A percentile compares a stretch with the other conserved stretches of the same genome.
Conservation (phyloP, 805 yeast genomes). For the Schwanniomyces vanrijiae region DNA sequence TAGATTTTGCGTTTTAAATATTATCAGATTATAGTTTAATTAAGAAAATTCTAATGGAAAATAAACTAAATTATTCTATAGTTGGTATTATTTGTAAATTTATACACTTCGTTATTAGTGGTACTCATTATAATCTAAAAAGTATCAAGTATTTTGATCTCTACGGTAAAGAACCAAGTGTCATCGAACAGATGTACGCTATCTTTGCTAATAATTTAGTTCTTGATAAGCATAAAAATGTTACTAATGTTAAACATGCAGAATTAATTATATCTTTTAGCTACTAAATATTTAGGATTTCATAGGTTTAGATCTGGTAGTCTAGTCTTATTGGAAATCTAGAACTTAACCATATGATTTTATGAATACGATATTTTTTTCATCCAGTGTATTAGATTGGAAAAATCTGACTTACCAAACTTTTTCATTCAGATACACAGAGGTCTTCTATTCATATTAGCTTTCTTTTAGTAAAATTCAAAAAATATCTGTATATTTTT, state of each 20-base stretch:
- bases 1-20: too few relatives aligned
- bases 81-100: conserved; percentile 4
- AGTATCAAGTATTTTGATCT: conserved; percentile 3
- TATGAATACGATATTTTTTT: too few relatives aligned
- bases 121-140: conserved; percentile 2
- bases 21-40: too few relatives aligned
- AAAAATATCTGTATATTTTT: too few relatives aligned
- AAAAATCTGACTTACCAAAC: too few relatives aligned
- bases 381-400: too few relatives aligned
- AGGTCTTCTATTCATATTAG: too few relatives aligned
- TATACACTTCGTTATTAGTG: conserved; percentile 6
- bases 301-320: too few relatives aligned
- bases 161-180: conserved; percentile 7
- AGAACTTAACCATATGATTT: too few relatives aligned
- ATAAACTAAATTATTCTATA: neutral
- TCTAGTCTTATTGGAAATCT: too few relatives aligned
- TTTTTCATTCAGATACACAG: too few relatives aligned
- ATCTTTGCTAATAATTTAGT: conserved; percentile 4
- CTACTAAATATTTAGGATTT: conserved; percentile 5
- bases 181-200: conserved; percentile 7
- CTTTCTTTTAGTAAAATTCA: too few relatives aligned
- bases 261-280: conserved; percentile 4
- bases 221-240: conserved; percentile 4
- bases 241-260: conserved; percentile 3
- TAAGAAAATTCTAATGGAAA: neutral